phyloP scores from a whole-genome alignment of 129 eudicot species.

The Artemisia tridentata region DNA sequence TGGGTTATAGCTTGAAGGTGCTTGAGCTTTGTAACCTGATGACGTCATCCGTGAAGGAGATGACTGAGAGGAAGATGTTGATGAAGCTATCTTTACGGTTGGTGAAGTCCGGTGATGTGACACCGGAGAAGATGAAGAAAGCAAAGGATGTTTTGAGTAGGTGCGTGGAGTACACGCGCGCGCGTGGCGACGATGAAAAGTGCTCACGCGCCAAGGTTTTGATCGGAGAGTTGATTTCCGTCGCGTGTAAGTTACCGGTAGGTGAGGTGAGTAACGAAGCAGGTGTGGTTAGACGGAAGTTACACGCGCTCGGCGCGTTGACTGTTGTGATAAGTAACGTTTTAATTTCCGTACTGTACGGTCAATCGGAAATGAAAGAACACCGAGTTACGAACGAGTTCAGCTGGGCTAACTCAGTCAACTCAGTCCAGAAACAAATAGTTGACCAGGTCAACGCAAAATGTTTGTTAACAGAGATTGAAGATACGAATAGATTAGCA shows the following conservation, averaged over 20 bases:
- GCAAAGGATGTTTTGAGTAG: constrained; percentile 31
- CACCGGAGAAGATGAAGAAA: constrained; percentile 31
- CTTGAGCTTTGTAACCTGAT: constrained; percentile 38
- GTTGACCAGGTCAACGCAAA: constrained; percentile 9
- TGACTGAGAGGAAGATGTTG: constrained; percentile 39
- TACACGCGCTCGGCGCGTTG: constrained; percentile 39
- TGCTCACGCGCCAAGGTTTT: constrained; percentile 21
- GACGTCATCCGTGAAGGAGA: constrained; percentile 34
- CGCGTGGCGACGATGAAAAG: too few relatives aligned
- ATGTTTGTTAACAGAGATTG: constrained; percentile 26
- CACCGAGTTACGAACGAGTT: constrained; percentile 42
- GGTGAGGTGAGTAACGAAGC: constrained; percentile 25
- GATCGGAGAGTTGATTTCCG: constrained; percentile 32
- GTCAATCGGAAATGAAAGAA: constrained; percentile 21
- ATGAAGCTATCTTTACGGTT: constrained; percentile 36
- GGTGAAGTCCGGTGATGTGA: constrained; percentile 17
- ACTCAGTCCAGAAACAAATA: constrained; percentile 20
- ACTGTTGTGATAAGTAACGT: constrained; percentile 29
- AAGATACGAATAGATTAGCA: constrained; percentile 30
- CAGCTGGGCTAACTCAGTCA: constrained; percentile 38
- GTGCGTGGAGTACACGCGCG: constrained; percentile 11
- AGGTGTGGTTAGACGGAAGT: constrained; percentile 32
- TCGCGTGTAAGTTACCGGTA: constrained; percentile 24
- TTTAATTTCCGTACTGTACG: constrained; percentile 31
- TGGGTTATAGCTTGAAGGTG: constrained; percentile 43